Evolutionary conservation across 192 early-diverging fungal species (phyloP).

Genomic region (Glomus cerebriforme): DNA sequence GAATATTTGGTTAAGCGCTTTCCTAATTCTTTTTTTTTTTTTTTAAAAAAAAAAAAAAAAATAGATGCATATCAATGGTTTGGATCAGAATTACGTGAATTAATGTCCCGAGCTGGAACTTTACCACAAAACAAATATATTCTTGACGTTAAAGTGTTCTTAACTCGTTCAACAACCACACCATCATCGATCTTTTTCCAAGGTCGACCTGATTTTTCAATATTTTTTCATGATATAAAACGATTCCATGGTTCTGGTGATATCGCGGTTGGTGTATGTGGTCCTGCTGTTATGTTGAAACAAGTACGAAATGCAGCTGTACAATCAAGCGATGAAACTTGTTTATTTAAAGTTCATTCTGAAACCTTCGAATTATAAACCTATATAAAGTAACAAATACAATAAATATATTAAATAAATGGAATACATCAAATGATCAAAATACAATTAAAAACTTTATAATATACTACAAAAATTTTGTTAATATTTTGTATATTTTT

Average conservation of each 20-base stretch:
- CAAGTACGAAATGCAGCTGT: conserved; percentile 37
- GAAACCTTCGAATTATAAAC: conserved; percentile 49
- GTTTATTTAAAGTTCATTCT: conserved; percentile 36
- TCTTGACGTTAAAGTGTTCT: conserved; percentile 13
- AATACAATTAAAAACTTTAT: too few species aligned
- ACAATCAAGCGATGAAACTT: conserved; percentile 1
- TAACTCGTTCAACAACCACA: conserved; percentile 18
- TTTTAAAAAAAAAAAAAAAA: too few species aligned
- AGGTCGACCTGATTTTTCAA: conserved; percentile 34
- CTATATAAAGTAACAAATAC: not conserved
- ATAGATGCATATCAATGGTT: conserved; percentile 30
- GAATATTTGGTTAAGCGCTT: not conserved
- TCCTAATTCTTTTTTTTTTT: not conserved
- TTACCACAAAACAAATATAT: conserved; percentile 6
- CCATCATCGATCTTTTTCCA: conserved; percentile 29
- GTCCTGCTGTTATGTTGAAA: conserved; percentile 38
- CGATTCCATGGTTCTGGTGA: conserved; percentile 18
- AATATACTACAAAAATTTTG: too few species aligned
- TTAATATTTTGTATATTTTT: too few species aligned
- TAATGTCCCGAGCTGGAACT: not conserved
- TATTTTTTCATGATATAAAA: conserved; percentile 34
- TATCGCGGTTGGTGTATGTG: conserved; percentile 43
- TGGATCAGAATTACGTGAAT: not conserved
- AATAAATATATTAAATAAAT: too few species aligned
- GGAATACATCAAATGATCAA: too few species aligned